phyloP scores from a whole-genome alignment of 495 filamentous ascomycete genomes.

The Chaetomium fimeti region DNA sequence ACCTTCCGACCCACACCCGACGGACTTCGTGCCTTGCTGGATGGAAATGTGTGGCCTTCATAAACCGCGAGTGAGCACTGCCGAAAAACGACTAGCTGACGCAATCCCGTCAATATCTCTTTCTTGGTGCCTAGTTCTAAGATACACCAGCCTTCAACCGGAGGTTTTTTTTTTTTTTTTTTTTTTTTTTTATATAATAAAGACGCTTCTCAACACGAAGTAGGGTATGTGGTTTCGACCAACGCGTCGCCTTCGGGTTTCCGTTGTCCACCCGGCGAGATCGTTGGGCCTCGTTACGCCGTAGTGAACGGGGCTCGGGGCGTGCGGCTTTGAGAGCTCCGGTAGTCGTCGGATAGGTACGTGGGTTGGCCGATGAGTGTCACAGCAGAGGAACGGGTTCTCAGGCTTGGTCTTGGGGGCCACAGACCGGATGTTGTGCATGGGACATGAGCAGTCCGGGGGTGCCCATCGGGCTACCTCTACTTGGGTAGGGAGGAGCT shows the following conservation, averaged over 20 bases:
- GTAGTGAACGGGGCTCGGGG: neutral
- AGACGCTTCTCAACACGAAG: too few species aligned
- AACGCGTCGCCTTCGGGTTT: neutral
- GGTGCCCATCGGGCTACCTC: neutral
- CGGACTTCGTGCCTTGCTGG: too few species aligned
- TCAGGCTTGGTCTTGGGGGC: neutral
- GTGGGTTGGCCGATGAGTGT: too few species aligned
- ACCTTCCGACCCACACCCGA: neutral
- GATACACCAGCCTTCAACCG: too few species aligned
- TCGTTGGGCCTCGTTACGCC: neutral
- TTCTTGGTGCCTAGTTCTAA: too few species aligned
- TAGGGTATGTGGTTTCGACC: too few species aligned
- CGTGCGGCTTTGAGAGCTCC: neutral
- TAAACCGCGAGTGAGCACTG: too few species aligned
- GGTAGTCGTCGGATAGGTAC: neutral
- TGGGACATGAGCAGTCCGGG: constrained; percentile 4
- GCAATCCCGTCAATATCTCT: too few species aligned
- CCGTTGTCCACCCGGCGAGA: neutral
- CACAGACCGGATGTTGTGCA: neutral
- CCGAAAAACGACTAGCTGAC: too few species aligned
- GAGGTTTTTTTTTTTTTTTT: too few species aligned
- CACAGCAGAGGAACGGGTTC: neutral
- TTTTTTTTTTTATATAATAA: too few species aligned
- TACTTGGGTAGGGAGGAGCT: neutral
- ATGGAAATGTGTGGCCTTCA: too few species aligned